A percentile compares a stretch with the other conserved stretches of the same genome.
Evolutionary conservation across 805 yeast species (phyloP).

Genomic region (Wickerhamiella vanderwaltii): DNA sequence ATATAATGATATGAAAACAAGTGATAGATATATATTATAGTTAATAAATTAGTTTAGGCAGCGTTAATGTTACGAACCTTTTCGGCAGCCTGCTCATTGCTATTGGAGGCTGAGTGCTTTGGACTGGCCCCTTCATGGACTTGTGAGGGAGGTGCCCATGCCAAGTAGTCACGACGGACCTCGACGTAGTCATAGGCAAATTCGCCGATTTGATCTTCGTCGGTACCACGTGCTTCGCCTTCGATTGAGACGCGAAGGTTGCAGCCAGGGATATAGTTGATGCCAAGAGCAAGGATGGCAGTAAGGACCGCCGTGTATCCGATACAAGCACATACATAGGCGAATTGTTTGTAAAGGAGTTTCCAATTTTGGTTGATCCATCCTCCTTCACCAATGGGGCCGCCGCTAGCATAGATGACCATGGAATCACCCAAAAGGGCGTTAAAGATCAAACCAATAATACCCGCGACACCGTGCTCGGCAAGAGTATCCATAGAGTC

Average conservation of each 20-base stretch:
- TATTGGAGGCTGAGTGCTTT: not conserved
- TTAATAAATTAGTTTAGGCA: too few relatives aligned
- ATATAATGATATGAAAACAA: too few relatives aligned
- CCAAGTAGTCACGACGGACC: constrained; percentile 70
- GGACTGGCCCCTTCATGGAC: constrained; percentile 9
- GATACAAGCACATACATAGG: constrained; percentile 58
- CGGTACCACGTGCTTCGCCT: constrained; percentile 82
- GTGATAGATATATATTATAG: too few relatives aligned
- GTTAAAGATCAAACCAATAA: constrained; percentile 78
- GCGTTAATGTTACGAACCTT: constrained; percentile 2
- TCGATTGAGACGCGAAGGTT: constrained; percentile 68
- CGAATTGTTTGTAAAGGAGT: constrained; percentile 83
- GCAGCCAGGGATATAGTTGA: constrained; percentile 71
- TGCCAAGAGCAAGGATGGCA: constrained; percentile 56
- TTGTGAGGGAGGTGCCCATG: constrained; percentile 31
- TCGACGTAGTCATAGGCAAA: constrained; percentile 98
- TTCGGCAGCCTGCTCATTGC: constrained; percentile 7
- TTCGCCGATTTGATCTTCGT: constrained; percentile 95
- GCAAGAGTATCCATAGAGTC: constrained; percentile 92
- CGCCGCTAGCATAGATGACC: constrained; percentile 84
- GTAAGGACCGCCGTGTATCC: constrained; percentile 73
- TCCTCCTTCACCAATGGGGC: constrained; percentile 76
- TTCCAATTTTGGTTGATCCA: constrained; percentile 86
- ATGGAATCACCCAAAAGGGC: constrained; percentile 78
- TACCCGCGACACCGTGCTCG: constrained; percentile 97